A percentile compares a stretch with the other conserved stretches of the same genome.
Evolutionary conservation across 163 green algal genomes (phyloP).

Genomic region (Prototheca wickerhamii): DNA sequence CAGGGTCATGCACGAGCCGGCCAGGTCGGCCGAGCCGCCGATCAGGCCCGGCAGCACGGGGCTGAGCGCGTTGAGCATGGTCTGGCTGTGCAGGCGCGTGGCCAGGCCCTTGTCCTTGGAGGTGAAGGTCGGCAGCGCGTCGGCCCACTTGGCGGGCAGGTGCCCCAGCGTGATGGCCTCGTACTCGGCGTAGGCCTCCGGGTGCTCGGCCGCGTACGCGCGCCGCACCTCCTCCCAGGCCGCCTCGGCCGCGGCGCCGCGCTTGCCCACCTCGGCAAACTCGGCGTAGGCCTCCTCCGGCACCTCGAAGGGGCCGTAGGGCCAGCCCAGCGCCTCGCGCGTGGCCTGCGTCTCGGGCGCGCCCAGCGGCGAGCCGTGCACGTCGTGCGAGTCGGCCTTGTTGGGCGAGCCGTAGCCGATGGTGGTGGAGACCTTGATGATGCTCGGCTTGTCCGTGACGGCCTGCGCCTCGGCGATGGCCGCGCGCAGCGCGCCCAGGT

Average conservation of each 20-base stretch:
- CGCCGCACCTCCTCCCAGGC: constrained; percentile 36
- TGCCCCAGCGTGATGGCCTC: constrained; percentile 59
- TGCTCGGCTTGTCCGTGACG: constrained; percentile 91
- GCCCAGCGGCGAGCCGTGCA: constrained; percentile 94
- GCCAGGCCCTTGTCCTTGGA: constrained; percentile 87
- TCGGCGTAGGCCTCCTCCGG: constrained; percentile 39
- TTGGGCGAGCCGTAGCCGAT: constrained; percentile 99
- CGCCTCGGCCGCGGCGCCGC: constrained; percentile 16
- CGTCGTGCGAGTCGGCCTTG: constrained; percentile 95
- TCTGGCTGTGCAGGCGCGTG: constrained; percentile 92
- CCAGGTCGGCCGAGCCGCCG: constrained; percentile 94
- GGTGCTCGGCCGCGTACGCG: constrained; percentile 74
- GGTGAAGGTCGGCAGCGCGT: constrained; percentile 83
- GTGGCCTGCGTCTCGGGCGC: constrained; percentile 88
- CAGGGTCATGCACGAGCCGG: constrained; percentile 96
- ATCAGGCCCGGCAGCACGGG: constrained; percentile 83
- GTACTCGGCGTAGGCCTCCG: constrained; percentile 74
- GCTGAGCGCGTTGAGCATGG: constrained; percentile 90
- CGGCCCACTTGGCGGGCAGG: constrained; percentile 77
- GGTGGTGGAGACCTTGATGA: constrained; percentile 97
- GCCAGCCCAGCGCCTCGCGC: constrained; percentile 90
- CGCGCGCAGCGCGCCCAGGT: constrained; percentile 76
- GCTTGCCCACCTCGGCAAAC: constrained; percentile 26
- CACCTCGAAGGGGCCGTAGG: constrained; percentile 82
- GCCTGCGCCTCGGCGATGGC: constrained; percentile 89